Evolutionary conservation across 2,329 filamentous ascomycete species (phyloP).

Genomic region (Sarocladiaceae sp.): DNA sequence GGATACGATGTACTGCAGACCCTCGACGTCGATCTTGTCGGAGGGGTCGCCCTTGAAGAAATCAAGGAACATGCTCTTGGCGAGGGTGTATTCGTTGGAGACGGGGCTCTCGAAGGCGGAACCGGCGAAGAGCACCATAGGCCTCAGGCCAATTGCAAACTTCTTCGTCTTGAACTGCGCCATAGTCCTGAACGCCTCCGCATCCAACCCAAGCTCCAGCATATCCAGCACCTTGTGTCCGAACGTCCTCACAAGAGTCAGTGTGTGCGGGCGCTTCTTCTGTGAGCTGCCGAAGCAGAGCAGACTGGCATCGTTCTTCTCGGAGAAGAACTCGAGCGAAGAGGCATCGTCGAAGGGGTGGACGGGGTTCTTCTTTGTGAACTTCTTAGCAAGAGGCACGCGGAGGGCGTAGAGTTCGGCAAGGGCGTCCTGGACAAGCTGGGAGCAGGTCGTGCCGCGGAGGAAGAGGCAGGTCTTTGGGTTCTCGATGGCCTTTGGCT

Average conservation of each 20-base stretch:
- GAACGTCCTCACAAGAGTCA: slow-evolving; percentile 80
- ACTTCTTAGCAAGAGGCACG: slow-evolving; percentile 77
- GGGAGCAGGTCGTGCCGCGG: slow-evolving; percentile 77
- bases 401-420: slow-evolving; percentile 81
- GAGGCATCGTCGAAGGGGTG: slow-evolving; percentile 89
- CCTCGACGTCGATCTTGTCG: slow-evolving; percentile 87
- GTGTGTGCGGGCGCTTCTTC: slow-evolving; percentile 91
- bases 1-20: slow-evolving; percentile 83
- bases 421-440: slow-evolving; percentile 75
- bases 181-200: slow-evolving; percentile 62
- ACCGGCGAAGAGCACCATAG: slow-evolving; percentile 86
- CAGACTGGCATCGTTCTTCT: slow-evolving; percentile 90
- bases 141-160: slow-evolving; percentile 75
- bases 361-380: slow-evolving; percentile 94
- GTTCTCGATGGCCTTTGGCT: slow-evolving; percentile 83
- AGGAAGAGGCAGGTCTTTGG: slow-evolving; percentile 86
- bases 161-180: slow-evolving; percentile 71
- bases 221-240: slow-evolving; percentile 87
- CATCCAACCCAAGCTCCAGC: slow-evolving; percentile 81
- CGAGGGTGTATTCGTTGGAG: slow-evolving; percentile 71
- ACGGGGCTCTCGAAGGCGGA: slow-evolving; percentile 80
- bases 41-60: slow-evolving; percentile 76
- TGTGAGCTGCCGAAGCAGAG: slow-evolving; percentile 77
- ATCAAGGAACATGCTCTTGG: slow-evolving; percentile 83
- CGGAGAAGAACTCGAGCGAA: slow-evolving; percentile 88